Conservation (phyloP, 257 asterid species). For the Solanum chiquidenum region DNA sequence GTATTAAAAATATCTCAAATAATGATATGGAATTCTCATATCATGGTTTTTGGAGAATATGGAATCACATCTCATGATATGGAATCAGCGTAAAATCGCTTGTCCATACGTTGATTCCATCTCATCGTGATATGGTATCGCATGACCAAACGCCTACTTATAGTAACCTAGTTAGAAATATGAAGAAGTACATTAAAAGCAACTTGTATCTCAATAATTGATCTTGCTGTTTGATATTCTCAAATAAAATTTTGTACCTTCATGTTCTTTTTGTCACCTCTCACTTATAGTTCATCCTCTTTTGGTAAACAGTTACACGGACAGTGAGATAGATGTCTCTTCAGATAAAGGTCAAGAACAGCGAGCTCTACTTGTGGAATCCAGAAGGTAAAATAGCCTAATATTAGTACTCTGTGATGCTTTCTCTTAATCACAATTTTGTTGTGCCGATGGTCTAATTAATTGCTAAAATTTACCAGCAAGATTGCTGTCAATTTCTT, state of each 20-base stretch:
- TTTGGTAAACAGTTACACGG: constrained; percentile 41
- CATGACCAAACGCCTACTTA: neutral
- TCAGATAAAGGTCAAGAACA: constrained; percentile 46
- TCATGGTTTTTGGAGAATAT: too few species aligned
- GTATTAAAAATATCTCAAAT: too few species aligned
- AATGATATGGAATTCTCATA: too few species aligned
- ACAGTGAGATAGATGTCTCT: constrained; percentile 35
- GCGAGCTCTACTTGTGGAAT: constrained; percentile 53
- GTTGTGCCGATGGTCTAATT: neutral
- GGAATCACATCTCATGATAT: too few species aligned
- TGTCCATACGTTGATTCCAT: too few species aligned
- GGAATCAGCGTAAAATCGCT: too few species aligned
- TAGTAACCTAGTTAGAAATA: neutral
- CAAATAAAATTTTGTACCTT: neutral
- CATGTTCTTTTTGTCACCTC: constrained; percentile 4
- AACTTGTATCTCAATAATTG: neutral
- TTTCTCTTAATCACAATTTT: neutral
- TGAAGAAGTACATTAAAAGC: neutral
- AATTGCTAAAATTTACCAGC: neutral
- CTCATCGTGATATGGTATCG: too few species aligned
- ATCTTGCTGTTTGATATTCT: neutral
- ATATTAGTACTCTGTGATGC: neutral
- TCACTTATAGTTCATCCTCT: neutral
- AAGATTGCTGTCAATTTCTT: neutral
- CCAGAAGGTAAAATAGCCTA: constrained; percentile 46